These are phyloP conservation scores for Sclerotinia spermophila DNA, from an alignment of 2,329 filamentous ascomycete species.

Conservation along the genomic window DNA sequence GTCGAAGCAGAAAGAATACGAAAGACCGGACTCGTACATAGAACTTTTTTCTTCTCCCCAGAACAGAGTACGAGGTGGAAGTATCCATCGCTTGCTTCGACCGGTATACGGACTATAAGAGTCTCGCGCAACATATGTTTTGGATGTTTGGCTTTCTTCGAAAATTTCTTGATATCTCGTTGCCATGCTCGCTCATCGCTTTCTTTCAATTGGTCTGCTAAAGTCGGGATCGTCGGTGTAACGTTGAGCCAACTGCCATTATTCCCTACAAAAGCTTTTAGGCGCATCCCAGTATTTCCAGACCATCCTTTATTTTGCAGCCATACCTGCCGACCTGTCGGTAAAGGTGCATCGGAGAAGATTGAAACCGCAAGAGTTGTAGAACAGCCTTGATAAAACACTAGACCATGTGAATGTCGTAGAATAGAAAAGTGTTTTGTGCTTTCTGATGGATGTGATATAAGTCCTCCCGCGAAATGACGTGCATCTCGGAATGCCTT, in stretches of 20 bases:
- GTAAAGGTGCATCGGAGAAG: conserved; percentile 56
- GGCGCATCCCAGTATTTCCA: conserved; percentile 64
- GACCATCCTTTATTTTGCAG: conserved; percentile 66
- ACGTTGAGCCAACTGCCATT: conserved; percentile 64
- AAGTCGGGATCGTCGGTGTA: conserved; percentile 52
- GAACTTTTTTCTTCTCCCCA: conserved; percentile 51
- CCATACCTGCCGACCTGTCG: conserved; percentile 58
- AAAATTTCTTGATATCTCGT: conserved; percentile 62
- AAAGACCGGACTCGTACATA: conserved; percentile 66
- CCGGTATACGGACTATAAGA: conserved; percentile 60
- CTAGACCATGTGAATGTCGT: conserved; percentile 59
- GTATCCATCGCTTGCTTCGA: conserved; percentile 62
- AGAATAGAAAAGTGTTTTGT: conserved; percentile 64
- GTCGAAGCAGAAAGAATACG: conserved; percentile 63
- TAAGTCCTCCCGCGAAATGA: conserved; percentile 62
- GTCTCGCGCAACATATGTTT: conserved; percentile 59
- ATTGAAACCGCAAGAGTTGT: conserved; percentile 64
- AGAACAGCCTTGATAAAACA: conserved; percentile 62
- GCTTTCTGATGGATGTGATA: conserved; percentile 60
- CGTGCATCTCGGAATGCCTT: conserved; percentile 49
- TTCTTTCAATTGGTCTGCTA: conserved; percentile 47
- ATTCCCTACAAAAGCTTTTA: conserved; percentile 59
- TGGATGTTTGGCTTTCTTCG: conserved; percentile 48
- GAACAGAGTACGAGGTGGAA: conserved; percentile 63
- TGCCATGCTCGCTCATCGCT: conserved; percentile 64